Base-by-base conservation (phyloP, 148 eudicot species). In the Salicornia ramosissima region DNA sequence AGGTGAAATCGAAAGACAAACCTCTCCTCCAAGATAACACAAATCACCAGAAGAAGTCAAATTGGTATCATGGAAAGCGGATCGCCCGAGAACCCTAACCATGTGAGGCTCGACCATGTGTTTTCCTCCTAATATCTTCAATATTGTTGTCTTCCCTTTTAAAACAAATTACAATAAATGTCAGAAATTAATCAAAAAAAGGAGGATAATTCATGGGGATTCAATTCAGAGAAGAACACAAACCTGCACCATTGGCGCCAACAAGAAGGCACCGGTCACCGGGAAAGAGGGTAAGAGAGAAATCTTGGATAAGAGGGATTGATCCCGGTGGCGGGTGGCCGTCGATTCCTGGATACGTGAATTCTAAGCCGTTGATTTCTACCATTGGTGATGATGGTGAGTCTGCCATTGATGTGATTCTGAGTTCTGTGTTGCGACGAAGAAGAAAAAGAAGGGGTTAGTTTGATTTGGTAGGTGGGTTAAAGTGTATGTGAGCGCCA, bases 271-370 rank as follows among this genome's bases (percentile, higher is more conserved):
- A 87, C 0, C 96, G 96, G 30, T 90, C 75, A 34, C 89, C 89
- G 73, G 93, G 55, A 42, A 70, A 57, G 39, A 94, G 93, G 21
- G 87, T 47, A 59, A 86, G 81, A 40, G 78, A 71, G 76, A 94
- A 83, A 15, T 87, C 85, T 5, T 87, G 71, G 42, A 94, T 94
- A 2, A 94, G 75, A 31, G 98, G 97, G 24, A 75, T 77, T 14
- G 98, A 90, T 5, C 98, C 96, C 7, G 96, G 98, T 5, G 98
- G 97, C 5, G 98, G 98, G 65, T 87, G 89, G 59, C 95, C 98
- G 82, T 93, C 97, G 81, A 93, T 90, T 60, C 98, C 96, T 0
- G 98, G 98, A 85, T 93, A 93, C 2, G 97, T 93, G 88, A 93
- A 93, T 46, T 78, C 82, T 33, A 93, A 82, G 14, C 78, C 79